Base-by-base conservation (phyloP, 192 early-diverging fungal species). In the Glomus cerebriforme region DNA sequence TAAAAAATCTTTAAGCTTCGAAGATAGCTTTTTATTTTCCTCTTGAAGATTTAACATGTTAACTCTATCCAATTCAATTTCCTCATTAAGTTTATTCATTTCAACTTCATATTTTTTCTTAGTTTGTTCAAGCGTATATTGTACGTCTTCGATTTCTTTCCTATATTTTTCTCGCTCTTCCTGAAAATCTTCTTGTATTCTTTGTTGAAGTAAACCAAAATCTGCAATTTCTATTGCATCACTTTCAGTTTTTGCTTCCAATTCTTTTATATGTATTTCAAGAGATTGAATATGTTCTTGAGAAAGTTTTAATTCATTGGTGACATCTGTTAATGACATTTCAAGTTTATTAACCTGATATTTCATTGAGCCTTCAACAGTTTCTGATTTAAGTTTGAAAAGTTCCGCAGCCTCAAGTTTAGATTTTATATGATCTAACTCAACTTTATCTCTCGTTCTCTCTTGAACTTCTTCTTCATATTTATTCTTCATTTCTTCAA, bases 41-140 rank as follows among this genome's bases (percentile, higher is more conserved):
- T 95, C 92, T 69, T 92, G 92, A 81, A 95, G 85, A 37, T 85
- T 86, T 32, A 94, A 80, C 49, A 86, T 66, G 63, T 89, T 88
- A 58, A 83, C 86, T 84, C 87, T 88, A 82, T 94, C 94, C 3
- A 87, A 80, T 73, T 97, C 95, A 64, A 96, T 87, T 82, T 97
- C 96, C 10, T 86, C 83, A 74, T 92, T 87, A 62, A 95, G 87
- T 60, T 91, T 88, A 73, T 95, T 92, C 27, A 96, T 85, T 86
- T 97, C 95, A 77, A 90, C 92, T 80, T 95, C 93, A 81, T 95
- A 96, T 82, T 93, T 96, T 71, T 88, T 91, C 15, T 92, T 90
- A 65, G 91, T 86, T 71, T 85, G 85, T n/a, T 95, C 94, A 19
- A 96, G 85, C 9, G 90, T 82, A 31, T 82, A 83, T 59, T 93